These are phyloP conservation scores for Leishmania tarentolae DNA, from an alignment of 208 protist genomes.

Conservation along the genomic window DNA sequence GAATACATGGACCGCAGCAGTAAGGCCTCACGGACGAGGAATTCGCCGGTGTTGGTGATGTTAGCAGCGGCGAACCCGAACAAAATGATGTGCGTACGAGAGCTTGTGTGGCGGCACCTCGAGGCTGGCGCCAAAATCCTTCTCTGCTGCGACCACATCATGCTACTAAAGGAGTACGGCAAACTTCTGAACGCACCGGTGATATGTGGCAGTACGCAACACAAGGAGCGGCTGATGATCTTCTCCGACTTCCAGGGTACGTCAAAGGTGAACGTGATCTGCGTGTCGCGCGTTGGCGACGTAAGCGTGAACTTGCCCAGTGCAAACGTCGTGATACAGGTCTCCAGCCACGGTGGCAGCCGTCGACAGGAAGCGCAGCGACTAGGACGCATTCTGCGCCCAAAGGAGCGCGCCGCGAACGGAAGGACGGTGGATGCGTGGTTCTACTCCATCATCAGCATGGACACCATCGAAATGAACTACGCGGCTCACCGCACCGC, in stretches of 20 bases:
- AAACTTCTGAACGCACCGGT: slow-evolving; percentile 80
- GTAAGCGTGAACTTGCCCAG: slow-evolving; percentile 98
- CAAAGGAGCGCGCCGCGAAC: slow-evolving; percentile 81
- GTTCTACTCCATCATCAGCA: slow-evolving; percentile 99
- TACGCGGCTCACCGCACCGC: slow-evolving; percentile 97
- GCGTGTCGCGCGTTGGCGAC: slow-evolving; percentile 97
- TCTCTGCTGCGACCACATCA: slow-evolving; percentile 99
- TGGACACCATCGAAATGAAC: slow-evolving; percentile 97
- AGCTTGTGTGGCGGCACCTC: slow-evolving; percentile 95
- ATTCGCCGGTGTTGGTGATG: slow-evolving; percentile 63
- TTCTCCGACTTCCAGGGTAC: slow-evolving; percentile 94
- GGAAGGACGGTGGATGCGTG: slow-evolving; percentile 95
- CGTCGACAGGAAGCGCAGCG: slow-evolving; percentile 96
- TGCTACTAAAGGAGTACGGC: slow-evolving; percentile 96
- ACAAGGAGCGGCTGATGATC: slow-evolving; percentile 93
- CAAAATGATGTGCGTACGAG: slow-evolving; percentile 88
- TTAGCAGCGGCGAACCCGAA: slow-evolving; percentile 87
- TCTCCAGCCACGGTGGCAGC: slow-evolving; percentile 96
- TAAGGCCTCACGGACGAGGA: slow-evolving; percentile 29
- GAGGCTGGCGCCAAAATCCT: slow-evolving; percentile 96
- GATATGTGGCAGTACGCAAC: slow-evolving; percentile 95
- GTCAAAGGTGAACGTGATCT: slow-evolving; percentile 93
- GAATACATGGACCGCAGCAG: slow-evolving; percentile 82
- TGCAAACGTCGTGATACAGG: slow-evolving; percentile 99
- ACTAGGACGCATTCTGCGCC: slow-evolving; percentile 95